Evolutionary conservation across 2,329 filamentous ascomycete species (phyloP), one percentile per base, ranked within the genome.

Genomic region (Diplocarpon mali): DNA sequence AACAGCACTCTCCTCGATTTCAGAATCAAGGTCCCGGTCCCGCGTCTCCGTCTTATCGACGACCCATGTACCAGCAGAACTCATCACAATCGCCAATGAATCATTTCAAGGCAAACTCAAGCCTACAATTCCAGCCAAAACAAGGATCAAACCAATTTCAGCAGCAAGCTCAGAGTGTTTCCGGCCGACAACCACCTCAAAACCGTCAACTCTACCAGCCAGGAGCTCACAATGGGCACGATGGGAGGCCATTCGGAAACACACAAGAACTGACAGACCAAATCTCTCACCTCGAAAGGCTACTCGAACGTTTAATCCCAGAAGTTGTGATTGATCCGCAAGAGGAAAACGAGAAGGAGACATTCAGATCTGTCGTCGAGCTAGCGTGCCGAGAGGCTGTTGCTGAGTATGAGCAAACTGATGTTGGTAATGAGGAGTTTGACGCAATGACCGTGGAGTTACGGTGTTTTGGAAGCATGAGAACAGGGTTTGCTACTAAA

Each of bases 401-500:
- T 40, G 60, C 65, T 5, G 61, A 67, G 8, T 65, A 75, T 51
- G 79, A 83, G 53, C 50, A 55, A 9, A 58, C 64, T n/a, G 59
- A 65, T 14, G 51, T 64, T 4, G 47, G 50, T 0, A 64, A 72
- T 8, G 61, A 67, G 37, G 56, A 62, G 5, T 78, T 83, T 45
- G 65, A 71, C 13, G 58, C 71, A 17, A 59, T 66, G 9, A 74
- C 73, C 41, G 73, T 90, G n/a, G 69, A 78, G 42, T 68, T 93
- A 12, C 78, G 78, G 54, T 86, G 82, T 57, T 93, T 92, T 59
- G 88, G 87, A 5, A 93, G 87, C 60, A 69, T 93, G 38, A 76
- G 77, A 15, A 89, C 87, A 11, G 88, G 88, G 0, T 94, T 94
- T 64, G 89, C 85, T 3, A 87, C 85, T 10, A 84, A 84, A 56